These are phyloP conservation scores for Bruguiera parviflora DNA, from an alignment of 345 rosid genomes.

Conservation along the genomic window DNA sequence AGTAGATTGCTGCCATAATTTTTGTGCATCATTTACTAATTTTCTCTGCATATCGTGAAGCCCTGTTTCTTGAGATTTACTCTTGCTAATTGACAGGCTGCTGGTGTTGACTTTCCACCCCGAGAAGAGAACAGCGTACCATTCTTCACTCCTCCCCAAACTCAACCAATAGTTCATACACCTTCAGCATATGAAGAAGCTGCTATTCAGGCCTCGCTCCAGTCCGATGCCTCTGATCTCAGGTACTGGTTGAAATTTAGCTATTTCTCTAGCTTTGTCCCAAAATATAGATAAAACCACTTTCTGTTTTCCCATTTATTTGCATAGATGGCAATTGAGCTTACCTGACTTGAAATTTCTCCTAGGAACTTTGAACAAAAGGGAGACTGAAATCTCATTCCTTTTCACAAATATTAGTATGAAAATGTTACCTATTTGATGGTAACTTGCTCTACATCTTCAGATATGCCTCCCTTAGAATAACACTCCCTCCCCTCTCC, in stretches of 20 bases:
- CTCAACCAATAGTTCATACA: slow-evolving; percentile 62
- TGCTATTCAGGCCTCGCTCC: slow-evolving; percentile 86
- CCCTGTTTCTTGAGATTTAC: neutral
- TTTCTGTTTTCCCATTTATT: neutral
- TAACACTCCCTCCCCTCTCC: no score
- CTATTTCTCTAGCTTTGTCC: neutral
- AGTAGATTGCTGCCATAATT: neutral
- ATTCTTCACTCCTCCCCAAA: slow-evolving; percentile 93
- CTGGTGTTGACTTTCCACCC: slow-evolving; percentile 91
- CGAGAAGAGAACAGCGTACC: slow-evolving; percentile 77
- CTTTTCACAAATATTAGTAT: neutral
- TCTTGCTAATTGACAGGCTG: slow-evolving; percentile 45
- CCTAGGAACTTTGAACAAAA: neutral
- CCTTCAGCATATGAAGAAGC: slow-evolving; percentile 71
- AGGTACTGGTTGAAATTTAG: slow-evolving; percentile 44
- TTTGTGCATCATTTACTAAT: neutral
- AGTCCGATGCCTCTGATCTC: slow-evolving; percentile 79
- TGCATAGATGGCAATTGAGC: neutral
- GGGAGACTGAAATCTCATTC: neutral
- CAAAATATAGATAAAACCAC: neutral
- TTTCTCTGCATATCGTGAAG: neutral
- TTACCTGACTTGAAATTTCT: neutral
- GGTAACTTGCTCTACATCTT: no score
- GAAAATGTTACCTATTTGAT: neutral
- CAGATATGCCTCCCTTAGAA: no score